Evolutionary conservation across 371 early-diverging fungal species (phyloP), one percentile per base, ranked within the genome.

Genomic region (Apophysomyces trapeziformis): DNA sequence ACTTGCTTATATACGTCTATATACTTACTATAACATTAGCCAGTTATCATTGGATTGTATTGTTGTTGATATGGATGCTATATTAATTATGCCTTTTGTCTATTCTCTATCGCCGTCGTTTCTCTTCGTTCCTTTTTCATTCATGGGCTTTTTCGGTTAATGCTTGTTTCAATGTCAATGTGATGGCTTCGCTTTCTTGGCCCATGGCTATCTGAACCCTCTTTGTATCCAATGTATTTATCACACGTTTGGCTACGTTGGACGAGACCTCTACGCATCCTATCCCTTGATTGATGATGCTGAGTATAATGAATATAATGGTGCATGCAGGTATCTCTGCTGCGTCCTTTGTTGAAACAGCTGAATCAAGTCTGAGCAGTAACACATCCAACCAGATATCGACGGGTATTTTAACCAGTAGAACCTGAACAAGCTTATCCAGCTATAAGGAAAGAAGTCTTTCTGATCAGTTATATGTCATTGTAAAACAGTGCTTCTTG

Each of bases 351-450:
- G 21, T 21, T 7, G 9, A 26, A 4, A 21, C 54, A 8, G 54
- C 5, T 21, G 54, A 9, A 7, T 50, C 21, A 9, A 50, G 21
- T 7, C 21, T 7, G n/a, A 26, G 32, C 21, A 50, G 54, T 11
- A 50, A 50, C 4, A 50, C 54, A 21, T 50, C 54, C 21, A 50
- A 7, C 54, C 54, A 50, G 54, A 50, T 21, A 50, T 50, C 54
- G 16, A 21, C 5, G 5, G 54, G 54, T 7, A 50, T 2, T 21
- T 50, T 50, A 8, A 21, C 2, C 4, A 50, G 18, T 7, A 50
- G 21, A 7, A 50, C 21, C n/a, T 21, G 18, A 21, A 32, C 21
- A 16, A 50, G 21, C 1, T 50, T 21, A 2, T 50, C 54, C 54
- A 50, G 11, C 54, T 50, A 50, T 21, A 18, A 50, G 9, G 7